Base-by-base conservation (phyloP, 371 early-diverging fungal species). In the Cokeromyces recurvatus region DNA sequence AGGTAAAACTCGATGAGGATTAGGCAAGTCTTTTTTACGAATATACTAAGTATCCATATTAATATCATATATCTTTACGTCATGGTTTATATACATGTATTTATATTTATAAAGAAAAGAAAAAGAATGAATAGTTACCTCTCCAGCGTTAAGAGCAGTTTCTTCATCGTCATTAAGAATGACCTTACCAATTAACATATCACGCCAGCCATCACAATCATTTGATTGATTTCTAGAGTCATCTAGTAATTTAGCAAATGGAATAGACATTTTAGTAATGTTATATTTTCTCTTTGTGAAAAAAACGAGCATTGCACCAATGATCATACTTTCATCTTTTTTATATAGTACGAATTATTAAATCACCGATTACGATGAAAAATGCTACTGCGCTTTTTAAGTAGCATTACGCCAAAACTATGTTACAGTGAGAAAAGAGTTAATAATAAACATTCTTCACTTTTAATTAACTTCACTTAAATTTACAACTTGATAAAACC, bases 161-260 rank as follows among this genome's bases (percentile, higher is more conserved):
- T 38, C 54, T 43, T 58, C 53, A n/a, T 55, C 48, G 15, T 66
- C 48, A 3, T 58, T 36, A 19, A 74, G 8, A 23, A 68, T 23
- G 6, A 48, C 49, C 35, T 71, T 74, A 4, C 74, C 74, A 2
- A 68, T 37, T 14, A 74, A 43, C 23, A 64, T 71, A 14, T 64
- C 48, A 14, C 40, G 24, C 74, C 71, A 74, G 7, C 48, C 59
- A 23, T 56, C 45, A 35, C 71, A 74, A 4, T 45, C 43, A 7
- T 48, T 24, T 29, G 20, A 22, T 7, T 19, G 9, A 15, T 48
- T 38, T 23, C 29, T 38, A 4, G 48, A 48, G 8, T 27, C 16
- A 21, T 39, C 24, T 29, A 31, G 10, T 20, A 48, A 31, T 20
- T 38, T 31, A 16, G 12, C 21, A 23, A 48, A 48, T 1, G 48